Base-by-base conservation (phyloP, 2,329 filamentous ascomycete genomes). In the Monosporascus sp. region DNA sequence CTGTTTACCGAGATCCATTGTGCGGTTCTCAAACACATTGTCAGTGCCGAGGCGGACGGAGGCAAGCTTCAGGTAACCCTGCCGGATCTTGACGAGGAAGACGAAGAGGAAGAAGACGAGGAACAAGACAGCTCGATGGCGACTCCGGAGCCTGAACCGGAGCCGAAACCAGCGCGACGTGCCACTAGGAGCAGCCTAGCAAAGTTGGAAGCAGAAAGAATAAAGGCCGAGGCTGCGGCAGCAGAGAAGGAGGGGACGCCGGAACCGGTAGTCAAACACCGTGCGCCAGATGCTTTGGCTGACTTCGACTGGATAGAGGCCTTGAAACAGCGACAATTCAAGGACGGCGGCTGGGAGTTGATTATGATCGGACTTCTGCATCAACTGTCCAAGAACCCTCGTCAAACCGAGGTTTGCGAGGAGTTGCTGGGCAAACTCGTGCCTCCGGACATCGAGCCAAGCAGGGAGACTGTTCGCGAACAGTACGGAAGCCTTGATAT, bases 1-100 rank as follows among this genome's bases (percentile, higher is more conserved):
- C 76, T 99, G 1, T 86, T 97, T 60, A 86, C 90, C 49, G 94
- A 99, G 69, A 82, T 94, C 5, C 93, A 97, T 69, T 99, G 94
- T 68, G 86, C 93, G 0, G 84, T 97, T 3, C 74, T 99, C 55
- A 97, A 96, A 68, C 82, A 91, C 31, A 77, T 97, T 22, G 89
- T 97, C 44, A 85, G 87, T 61, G 80, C 85, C 0, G 86, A 92
- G 55, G 78, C 80, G 15, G 85, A 90, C 37, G 87, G 86, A 41
- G 93, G 92, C 7, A 88, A 90, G 60, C 77, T 96, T 11, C 85
- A 92, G 57, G 86, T 95, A 15, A 82, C 82, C 14, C 75, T 97
- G 6, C 91, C 91, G 0, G 87, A 90, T 50, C 76, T 92, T 50
- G 84, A 88, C 17, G 80, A 85, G 2, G 85, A 88, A 1, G 86